Evolutionary conservation across 2,329 filamentous ascomycete genomes (phyloP).

Genomic region (Simplicillium aogashimaense): DNA sequence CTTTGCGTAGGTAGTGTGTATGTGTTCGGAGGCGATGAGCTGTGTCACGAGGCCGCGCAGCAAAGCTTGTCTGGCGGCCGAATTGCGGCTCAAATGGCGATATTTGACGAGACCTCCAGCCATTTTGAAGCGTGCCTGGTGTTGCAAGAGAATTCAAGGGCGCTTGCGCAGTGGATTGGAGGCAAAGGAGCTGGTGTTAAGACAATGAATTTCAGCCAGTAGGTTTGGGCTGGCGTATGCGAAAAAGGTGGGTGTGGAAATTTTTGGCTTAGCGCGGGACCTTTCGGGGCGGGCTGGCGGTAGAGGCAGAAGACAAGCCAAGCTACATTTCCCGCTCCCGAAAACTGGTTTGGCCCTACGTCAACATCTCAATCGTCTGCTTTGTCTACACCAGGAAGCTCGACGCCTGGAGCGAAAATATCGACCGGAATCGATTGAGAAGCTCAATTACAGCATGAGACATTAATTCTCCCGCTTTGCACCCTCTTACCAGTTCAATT

Average conservation of each 20-base stretch:
- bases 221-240: too few relatives aligned
- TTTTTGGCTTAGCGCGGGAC: constrained; percentile 19
- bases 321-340: constrained; percentile 1
- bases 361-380: constrained; percentile 7
- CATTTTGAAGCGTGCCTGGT: constrained; percentile 40
- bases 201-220: too few relatives aligned
- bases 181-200: too few relatives aligned
- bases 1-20: constrained; percentile 91
- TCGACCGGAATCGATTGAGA: too few relatives aligned
- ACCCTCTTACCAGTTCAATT: too few relatives aligned
- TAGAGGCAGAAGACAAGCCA: background rate
- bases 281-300: background rate
- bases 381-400: constrained; percentile 9
- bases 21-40: constrained; percentile 85
- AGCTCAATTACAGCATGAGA: constrained; percentile 22
- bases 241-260: constrained; percentile 17
- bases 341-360: background rate
- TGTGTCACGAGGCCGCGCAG: constrained; percentile 94
- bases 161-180: too few relatives aligned
- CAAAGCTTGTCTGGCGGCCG: constrained; percentile 81
- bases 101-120: constrained; percentile 81
- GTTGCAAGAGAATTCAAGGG: too few relatives aligned
- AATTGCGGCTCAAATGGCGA: constrained; percentile 77
- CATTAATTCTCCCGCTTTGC: constrained; percentile 9
- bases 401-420: too few relatives aligned